Evolutionary conservation across 2,329 filamentous ascomycete species (phyloP).

Genomic region (Pseudogymnoascus destructans): DNA sequence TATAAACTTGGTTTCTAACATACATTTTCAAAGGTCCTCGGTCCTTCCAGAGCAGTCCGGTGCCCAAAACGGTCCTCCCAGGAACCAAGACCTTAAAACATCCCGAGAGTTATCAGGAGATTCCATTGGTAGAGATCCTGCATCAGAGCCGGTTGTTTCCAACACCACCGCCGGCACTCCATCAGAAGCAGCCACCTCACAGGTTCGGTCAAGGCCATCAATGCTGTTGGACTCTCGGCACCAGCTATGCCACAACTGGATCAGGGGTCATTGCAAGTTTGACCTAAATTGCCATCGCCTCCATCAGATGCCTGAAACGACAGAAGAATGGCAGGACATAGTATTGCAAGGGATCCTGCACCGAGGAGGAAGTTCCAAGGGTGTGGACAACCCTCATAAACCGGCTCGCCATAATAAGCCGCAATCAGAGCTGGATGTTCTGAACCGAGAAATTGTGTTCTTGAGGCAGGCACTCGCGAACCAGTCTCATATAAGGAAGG

Average conservation of each 20-base stretch:
- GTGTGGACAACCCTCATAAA: not conserved
- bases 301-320: constrained; percentile 1
- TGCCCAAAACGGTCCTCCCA: not conserved
- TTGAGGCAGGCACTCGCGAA: constrained; percentile 6
- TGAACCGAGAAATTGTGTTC: not conserved
- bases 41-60: not conserved
- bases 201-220: too few relatives aligned
- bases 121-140: not conserved
- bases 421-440: not conserved
- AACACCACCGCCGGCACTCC: not conserved
- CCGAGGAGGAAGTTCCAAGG: not conserved
- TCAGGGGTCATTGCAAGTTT: not conserved
- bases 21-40: not conserved
- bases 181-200: not conserved
- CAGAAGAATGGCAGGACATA: not conserved
- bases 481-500: not conserved
- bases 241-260: not conserved
- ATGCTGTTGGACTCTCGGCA: not conserved
- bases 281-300: not conserved
- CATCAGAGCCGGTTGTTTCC: not conserved
- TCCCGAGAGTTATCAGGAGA: not conserved
- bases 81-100: not conserved
- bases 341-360: not conserved
- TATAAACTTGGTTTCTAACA: not conserved
- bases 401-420: not conserved